Evolutionary conservation across 305 asterid genomes (phyloP), one percentile per base, ranked within the genome.

Genomic region (Rubia peregrina): DNA sequence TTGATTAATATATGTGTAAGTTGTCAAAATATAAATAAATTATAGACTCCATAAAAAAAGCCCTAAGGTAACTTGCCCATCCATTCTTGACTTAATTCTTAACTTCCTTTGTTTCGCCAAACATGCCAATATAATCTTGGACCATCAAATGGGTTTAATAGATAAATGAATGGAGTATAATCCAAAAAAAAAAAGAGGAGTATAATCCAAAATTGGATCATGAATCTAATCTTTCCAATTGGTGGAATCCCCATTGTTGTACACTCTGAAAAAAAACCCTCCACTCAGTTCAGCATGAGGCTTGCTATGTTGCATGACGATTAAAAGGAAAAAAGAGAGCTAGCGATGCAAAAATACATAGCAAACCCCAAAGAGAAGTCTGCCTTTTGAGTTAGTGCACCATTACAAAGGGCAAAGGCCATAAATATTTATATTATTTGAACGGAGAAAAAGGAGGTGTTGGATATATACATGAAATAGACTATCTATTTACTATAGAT

Each of bases 251-350:
- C 72, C 53, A 26, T 59, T 43, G 41, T 24, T 11, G 22, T 26
- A 56, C 71, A 53, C 38, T 67, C 51, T 56, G 41, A n/a, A 19
- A 42, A 56, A 56, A 56, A 56, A 49, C n/a, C 48, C 55, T 65
- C 71, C 74, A 74, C 19, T 74, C 69, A 65, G 42, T 68, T 65
- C 57, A 51, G 13, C 9, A 3, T 5, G 46, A 36, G 67, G 62
- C 72, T 82, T 80, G 76, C 64, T 76, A 77, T 73, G 49, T 74
- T 81, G 80, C 80, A 81, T 76, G 70, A 78, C 73, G 66, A 77
- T 69, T 63, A 24, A 67, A 22, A 76, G 63, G 53, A 12, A 51
- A 64, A 44, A 44, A n/a, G n/a, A 0, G 51, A 16, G 51, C 40
- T 7, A 17, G 7, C 43, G 38, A 8, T 16, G 55, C 33, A 49